A percentile compares a stretch with the other conserved stretches of the same genome.
Evolutionary conservation across 164 flowering plant species (phyloP).

Genomic region (Chloranthus sessilifolius): DNA sequence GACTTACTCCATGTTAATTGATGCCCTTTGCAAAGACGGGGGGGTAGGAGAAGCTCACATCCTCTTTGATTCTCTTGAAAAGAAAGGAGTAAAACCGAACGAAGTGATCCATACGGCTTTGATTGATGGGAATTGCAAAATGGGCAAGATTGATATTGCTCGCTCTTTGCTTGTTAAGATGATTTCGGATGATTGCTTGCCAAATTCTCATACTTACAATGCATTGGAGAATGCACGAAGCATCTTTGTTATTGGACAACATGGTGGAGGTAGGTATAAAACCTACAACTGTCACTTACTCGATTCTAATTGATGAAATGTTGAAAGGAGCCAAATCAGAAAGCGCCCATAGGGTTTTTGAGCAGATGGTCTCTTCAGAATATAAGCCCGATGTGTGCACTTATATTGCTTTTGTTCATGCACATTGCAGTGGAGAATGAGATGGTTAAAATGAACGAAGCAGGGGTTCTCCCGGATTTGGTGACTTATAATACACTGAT

Average conservation of each 20-base stretch:
- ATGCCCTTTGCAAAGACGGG: conserved; percentile 47
- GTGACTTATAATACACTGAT: conserved; percentile 46
- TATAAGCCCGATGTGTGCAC: conserved; percentile 51
- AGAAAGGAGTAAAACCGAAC: conserved; percentile 51
- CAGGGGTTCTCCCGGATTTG: conserved; percentile 48
- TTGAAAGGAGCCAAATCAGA: conserved; percentile 48
- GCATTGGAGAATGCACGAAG: conserved; percentile 53
- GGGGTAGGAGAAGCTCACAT: conserved; percentile 45
- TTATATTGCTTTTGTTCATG: conserved; percentile 56
- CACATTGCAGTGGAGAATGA: conserved; percentile 48
- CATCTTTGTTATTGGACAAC: conserved; percentile 32
- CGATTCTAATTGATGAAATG: conserved; percentile 54
- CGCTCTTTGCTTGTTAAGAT: conserved; percentile 43
- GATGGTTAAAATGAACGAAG: conserved; percentile 48
- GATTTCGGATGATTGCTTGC: conserved; percentile 40
- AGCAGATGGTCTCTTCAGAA: conserved; percentile 50
- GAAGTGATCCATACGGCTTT: conserved; percentile 60
- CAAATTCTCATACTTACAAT: conserved; percentile 56
- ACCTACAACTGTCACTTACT: conserved; percentile 52
- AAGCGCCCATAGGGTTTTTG: conserved; percentile 37
- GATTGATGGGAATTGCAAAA: conserved; percentile 72
- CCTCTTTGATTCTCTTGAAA: conserved; percentile 47
- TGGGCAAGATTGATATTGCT: conserved; percentile 45
- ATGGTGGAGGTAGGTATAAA: conserved; percentile 47
- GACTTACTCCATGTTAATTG: conserved; percentile 61